Evolutionary conservation across 345 rosid species (phyloP).

Genomic region (Camelina neglecta): DNA sequence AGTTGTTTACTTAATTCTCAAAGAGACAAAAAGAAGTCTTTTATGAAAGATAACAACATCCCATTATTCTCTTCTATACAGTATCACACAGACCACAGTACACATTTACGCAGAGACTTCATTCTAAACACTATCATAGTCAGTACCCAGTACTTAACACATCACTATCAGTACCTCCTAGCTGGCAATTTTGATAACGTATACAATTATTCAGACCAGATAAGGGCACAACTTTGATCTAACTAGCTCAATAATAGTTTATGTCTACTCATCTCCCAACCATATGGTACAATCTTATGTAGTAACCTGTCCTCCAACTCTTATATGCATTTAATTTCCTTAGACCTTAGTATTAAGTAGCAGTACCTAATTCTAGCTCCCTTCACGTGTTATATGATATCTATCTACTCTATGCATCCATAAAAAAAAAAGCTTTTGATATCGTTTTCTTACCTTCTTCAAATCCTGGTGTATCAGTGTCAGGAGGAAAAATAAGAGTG

Average conservation of each 20-base stretch:
- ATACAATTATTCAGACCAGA: neutral
- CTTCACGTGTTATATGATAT: neutral
- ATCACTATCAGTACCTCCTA: constrained; percentile 3
- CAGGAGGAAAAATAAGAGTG: constrained; percentile 82
- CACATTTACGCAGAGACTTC: constrained; percentile 9
- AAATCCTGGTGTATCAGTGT: constrained; percentile 81
- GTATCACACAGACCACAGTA: neutral
- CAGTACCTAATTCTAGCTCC: constrained; percentile 23
- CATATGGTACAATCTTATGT: constrained; percentile 16
- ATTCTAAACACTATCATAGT: neutral
- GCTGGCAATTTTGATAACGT: neutral
- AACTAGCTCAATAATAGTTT: constrained; percentile 3
- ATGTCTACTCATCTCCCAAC: constrained; percentile 11
- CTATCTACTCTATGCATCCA: neutral
- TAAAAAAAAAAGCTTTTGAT: neutral
- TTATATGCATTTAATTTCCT: neutral
- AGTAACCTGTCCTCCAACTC: constrained; percentile 13
- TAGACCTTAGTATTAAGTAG: neutral
- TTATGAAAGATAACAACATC: neutral
- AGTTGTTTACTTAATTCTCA: constrained; percentile 7
- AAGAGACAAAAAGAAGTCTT: neutral
- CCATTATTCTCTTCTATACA: neutral
- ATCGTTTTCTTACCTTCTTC: constrained; percentile 58
- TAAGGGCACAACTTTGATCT: neutral
- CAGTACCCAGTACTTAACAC: neutral